phyloP scores from a whole-genome alignment of 371 early-diverging fungal genomes.

The Nematocida sp. region DNA sequence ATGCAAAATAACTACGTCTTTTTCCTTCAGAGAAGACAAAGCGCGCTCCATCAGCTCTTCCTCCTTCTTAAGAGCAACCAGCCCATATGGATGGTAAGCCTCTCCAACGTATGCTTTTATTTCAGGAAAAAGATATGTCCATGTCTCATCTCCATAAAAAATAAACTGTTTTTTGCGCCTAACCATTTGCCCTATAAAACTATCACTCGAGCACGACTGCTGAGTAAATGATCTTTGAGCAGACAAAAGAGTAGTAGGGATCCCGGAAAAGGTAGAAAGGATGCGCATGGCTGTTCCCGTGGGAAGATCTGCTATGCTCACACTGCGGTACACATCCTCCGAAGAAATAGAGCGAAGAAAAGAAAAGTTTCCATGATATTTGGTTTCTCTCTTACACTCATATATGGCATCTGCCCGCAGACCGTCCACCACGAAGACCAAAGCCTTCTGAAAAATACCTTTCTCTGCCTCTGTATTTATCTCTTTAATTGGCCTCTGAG shows the following conservation, averaged over 20 bases:
- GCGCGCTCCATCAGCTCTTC: slow-evolving; percentile 49
- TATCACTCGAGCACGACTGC: slow-evolving; percentile 34
- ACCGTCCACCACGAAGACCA: slow-evolving; percentile 64
- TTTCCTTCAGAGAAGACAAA: slow-evolving; percentile 11
- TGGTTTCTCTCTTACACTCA: slow-evolving; percentile 2
- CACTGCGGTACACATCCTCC: slow-evolving; percentile 25
- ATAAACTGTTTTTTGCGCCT: not conserved
- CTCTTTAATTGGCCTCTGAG: slow-evolving; percentile 1
- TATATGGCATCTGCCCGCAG: slow-evolving; percentile 62
- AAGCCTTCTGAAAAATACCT: slow-evolving; percentile 49
- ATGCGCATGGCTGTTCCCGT: slow-evolving; percentile 64
- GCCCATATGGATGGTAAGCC: slow-evolving; percentile 49
- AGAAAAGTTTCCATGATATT: slow-evolving; percentile 42
- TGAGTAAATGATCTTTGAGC: slow-evolving; percentile 56
- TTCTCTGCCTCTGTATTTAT: not conserved
- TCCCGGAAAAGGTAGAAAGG: slow-evolving; percentile 57
- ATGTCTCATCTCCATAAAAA: slow-evolving; percentile 66
- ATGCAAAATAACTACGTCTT: slow-evolving; percentile 33
- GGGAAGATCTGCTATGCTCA: slow-evolving; percentile 61
- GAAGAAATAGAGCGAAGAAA: slow-evolving; percentile 8
- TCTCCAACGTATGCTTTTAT: slow-evolving; percentile 23
- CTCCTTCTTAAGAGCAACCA: slow-evolving; percentile 47
- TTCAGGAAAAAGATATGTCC: slow-evolving; percentile 62
- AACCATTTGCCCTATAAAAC: slow-evolving; percentile 51
- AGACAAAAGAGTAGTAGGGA: slow-evolving; percentile 61